Evolutionary conservation across 2,329 filamentous ascomycete genomes (phyloP).

Genomic region (Hypoxylon sp.): DNA sequence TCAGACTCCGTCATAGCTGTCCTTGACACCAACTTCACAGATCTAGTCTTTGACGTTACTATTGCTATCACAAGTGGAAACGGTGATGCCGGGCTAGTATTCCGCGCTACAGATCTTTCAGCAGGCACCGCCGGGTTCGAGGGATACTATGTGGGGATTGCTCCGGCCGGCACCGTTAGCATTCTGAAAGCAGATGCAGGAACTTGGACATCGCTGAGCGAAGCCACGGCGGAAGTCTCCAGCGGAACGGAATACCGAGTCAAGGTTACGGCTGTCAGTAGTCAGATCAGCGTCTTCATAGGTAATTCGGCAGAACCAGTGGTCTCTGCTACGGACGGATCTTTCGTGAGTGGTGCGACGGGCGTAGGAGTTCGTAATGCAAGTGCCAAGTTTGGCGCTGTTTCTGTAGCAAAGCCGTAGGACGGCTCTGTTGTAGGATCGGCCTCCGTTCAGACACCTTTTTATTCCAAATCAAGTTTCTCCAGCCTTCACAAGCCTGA

Average conservation of each 20-base stretch:
- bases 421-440: neutral
- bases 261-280: conserved; percentile 45
- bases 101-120: conserved; percentile 49
- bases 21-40: conserved; percentile 55
- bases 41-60: conserved; percentile 51
- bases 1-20: conserved; percentile 46
- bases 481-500: neutral
- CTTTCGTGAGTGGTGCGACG: conserved; percentile 44
- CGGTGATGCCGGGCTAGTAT: conserved; percentile 54
- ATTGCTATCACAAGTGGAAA: conserved; percentile 38
- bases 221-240: conserved; percentile 16
- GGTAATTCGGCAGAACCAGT: conserved; percentile 42
- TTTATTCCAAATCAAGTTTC: neutral
- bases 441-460: neutral
- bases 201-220: conserved; percentile 33
- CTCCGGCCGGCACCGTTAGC: conserved; percentile 39
- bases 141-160: conserved; percentile 50
- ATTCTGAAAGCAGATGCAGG: conserved; percentile 45
- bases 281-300: conserved; percentile 49
- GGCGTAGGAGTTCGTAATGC: conserved; percentile 46
- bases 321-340: conserved; percentile 41
- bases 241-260: conserved; percentile 41
- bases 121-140: conserved; percentile 43
- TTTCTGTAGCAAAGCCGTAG: conserved; percentile 49
- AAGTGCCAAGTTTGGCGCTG: conserved; percentile 45